Conservation (phyloP, 371 early-diverging fungal species). For the Dichotomocladium elegans region DNA sequence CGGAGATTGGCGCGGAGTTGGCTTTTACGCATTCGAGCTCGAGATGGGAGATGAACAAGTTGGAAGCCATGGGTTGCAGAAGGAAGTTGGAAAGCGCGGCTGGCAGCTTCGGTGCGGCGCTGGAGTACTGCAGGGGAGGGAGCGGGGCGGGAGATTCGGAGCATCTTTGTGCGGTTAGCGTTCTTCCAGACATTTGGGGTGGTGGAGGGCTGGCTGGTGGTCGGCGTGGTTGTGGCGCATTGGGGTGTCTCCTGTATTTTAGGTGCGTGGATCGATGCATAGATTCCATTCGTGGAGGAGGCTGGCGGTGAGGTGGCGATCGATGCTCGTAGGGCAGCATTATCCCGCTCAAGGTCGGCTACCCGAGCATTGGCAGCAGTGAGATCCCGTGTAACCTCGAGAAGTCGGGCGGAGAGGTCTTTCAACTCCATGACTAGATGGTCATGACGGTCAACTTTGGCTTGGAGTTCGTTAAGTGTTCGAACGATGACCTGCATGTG, state of each 20-base stretch:
- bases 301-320: too few species aligned
- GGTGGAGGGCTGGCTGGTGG: neutral
- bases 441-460: neutral
- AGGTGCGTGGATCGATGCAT: neutral
- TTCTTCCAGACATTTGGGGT: neutral
- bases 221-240: neutral
- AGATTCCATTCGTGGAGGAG: neutral
- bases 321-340: too few species aligned
- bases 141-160: too few species aligned
- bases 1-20: neutral
- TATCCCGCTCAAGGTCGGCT: too few species aligned
- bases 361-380: too few species aligned
- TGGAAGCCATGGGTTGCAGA: neutral
- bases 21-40: neutral
- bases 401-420: neutral
- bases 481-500: neutral
- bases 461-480: neutral
- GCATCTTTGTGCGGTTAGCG: too few species aligned
- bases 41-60: neutral
- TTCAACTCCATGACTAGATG: neutral
- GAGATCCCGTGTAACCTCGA: too few species aligned
- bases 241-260: neutral
- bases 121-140: neutral
- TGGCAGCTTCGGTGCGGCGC: neutral
- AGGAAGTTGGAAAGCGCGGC: neutral